Conservation (phyloP, 225 moss, liverwort and hornwort genomes). For the Neckera pumila region DNA sequence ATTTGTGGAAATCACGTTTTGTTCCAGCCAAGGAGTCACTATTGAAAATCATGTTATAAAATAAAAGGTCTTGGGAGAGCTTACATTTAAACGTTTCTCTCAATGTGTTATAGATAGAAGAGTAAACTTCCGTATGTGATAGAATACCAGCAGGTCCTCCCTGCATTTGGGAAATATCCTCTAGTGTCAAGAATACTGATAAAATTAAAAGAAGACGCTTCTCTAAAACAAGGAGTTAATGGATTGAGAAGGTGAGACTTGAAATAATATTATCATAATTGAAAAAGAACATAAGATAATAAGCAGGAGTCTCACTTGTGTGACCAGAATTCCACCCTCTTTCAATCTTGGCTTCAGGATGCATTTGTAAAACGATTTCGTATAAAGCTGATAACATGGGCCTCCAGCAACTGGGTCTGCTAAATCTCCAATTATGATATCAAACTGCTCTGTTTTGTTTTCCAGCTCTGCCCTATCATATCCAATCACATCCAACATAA, state of each 20-base stretch:
- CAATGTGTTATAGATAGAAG: constrained; percentile 84
- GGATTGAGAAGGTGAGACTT: not conserved
- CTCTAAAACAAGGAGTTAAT: not conserved
- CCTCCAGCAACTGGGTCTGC: constrained; percentile 91
- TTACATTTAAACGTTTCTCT: constrained; percentile 85
- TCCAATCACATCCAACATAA: not conserved
- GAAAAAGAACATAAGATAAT: not conserved
- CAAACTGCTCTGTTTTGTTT: constrained; percentile 61
- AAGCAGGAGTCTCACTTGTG: constrained; percentile 40
- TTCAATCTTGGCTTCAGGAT: constrained; percentile 71
- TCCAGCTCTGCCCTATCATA: constrained; percentile 69
- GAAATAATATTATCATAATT: not conserved
- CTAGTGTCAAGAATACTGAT: not conserved
- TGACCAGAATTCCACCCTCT: constrained; percentile 86
- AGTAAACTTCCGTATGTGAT: constrained; percentile 63
- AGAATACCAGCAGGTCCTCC: constrained; percentile 89
- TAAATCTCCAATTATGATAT: constrained; percentile 84
- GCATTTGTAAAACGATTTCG: constrained; percentile 66
- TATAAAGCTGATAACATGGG: constrained; percentile 82
- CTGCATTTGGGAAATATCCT: constrained; percentile 17
- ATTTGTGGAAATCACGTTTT: not conserved
- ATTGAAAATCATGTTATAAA: not conserved
- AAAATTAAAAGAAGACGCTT: not conserved
- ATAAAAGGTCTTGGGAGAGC: not conserved
- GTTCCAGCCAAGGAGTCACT: not conserved